phyloP scores from a whole-genome alignment of 805 yeast species.

The Tanozyma kutaoensis region DNA sequence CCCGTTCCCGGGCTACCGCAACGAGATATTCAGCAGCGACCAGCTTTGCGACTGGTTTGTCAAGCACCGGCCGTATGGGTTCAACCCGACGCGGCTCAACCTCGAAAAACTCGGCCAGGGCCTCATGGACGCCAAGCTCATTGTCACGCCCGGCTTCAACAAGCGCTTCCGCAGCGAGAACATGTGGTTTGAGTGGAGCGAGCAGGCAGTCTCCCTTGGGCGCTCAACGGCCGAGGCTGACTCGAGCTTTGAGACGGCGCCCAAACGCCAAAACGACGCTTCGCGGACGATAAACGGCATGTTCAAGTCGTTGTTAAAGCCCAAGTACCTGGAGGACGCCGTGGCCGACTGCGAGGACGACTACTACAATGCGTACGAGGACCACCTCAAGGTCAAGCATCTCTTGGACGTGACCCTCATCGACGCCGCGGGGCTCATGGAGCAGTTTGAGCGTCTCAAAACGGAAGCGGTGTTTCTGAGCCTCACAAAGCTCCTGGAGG shows the following conservation, averaged over 20 bases:
- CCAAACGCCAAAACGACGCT: too few species aligned
- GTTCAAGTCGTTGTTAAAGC: too few species aligned
- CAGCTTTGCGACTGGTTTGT: constrained; percentile 16
- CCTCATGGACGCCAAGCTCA: constrained; percentile 18
- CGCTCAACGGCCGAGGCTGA: background rate
- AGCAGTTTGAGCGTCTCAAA: constrained; percentile 20
- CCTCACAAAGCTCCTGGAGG: constrained; percentile 19
- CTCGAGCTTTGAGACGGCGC: too few species aligned
- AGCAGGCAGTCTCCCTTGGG: constrained; percentile 10
- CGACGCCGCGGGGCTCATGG: too few species aligned
- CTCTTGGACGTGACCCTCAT: constrained; percentile 1
- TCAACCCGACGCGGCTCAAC: constrained; percentile 21
- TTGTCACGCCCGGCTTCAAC: constrained; percentile 17
- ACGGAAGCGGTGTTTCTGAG: constrained; percentile 19
- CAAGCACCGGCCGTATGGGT: constrained; percentile 13
- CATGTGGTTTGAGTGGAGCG: constrained; percentile 33
- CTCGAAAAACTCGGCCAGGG: constrained; percentile 28
- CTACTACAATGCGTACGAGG: too few species aligned
- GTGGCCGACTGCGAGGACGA: too few species aligned
- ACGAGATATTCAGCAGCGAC: constrained; percentile 26
- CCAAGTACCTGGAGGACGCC: too few species aligned
- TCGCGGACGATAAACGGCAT: too few species aligned
- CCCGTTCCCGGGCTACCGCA: constrained; percentile 25
- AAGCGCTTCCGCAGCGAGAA: constrained; percentile 26
- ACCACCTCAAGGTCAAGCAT: too few species aligned